phyloP scores from a whole-genome alignment of 225 moss, liverwort and hornwort genomes.

The Physcomitrium patens region DNA sequence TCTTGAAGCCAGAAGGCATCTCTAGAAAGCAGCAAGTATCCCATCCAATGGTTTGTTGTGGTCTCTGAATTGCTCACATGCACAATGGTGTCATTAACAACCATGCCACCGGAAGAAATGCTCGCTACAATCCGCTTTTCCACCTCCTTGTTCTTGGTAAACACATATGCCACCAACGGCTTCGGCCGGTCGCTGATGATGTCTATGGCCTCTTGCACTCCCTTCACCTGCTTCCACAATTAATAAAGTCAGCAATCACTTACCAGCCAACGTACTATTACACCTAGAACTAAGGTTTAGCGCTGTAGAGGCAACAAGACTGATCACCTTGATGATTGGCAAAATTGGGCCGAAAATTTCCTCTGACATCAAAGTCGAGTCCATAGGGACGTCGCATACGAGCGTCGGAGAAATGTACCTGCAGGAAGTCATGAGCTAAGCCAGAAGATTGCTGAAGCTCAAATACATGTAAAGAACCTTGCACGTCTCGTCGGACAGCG shows the following conservation, averaged over 20 bases:
- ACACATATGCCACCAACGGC: slow-evolving; percentile 76
- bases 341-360: slow-evolving; percentile 64
- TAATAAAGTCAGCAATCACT: slow-evolving; percentile 18
- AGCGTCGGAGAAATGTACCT: slow-evolving; percentile 54
- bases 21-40: too few species aligned
- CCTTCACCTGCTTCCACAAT: slow-evolving; percentile 62
- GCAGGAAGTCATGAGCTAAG: not conserved
- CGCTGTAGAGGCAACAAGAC: not conserved
- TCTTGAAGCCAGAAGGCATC: not conserved
- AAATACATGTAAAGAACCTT: too few species aligned
- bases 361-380: slow-evolving; percentile 48
- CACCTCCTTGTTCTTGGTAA: slow-evolving; percentile 60
- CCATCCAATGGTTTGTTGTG: not conserved
- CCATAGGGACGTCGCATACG: slow-evolving; percentile 38
- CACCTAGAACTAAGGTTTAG: not conserved
- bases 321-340: slow-evolving; percentile 52
- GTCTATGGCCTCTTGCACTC: slow-evolving; percentile 62
- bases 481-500: not conserved
- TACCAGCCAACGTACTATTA: not conserved
- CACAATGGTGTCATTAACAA: slow-evolving; percentile 71
- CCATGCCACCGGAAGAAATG: slow-evolving; percentile 77
- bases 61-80: slow-evolving; percentile 51
- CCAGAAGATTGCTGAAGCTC: too few species aligned
- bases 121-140: slow-evolving; percentile 59
- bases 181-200: slow-evolving; percentile 67